Base-by-base conservation (phyloP, 768 basidiomycete species). In the Russula lepida region DNA sequence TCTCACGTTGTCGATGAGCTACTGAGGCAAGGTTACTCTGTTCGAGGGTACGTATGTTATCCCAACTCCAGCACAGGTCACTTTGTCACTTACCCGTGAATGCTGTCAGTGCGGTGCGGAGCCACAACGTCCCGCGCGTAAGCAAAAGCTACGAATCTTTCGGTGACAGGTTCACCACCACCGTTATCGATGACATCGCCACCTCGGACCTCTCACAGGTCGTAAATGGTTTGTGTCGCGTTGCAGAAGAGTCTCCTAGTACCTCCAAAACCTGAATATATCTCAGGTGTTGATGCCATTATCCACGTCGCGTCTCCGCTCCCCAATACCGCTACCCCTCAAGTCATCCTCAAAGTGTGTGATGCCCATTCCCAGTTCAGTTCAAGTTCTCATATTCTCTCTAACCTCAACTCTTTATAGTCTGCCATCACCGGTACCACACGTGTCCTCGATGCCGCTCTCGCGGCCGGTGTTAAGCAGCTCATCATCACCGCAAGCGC, bases 1-100 rank as follows among this genome's bases (percentile, higher is more conserved):
- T 58, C 67, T 1, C 65, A 69, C 41, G 62, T 71, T 19, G 58
- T 68, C 17, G 33, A 60, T 32, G 70, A 76, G 47, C 72, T 81
- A 5, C 66, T 81, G 25, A 67, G 75, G 19, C 69, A 70, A 21
- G 82, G 83, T 1, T 80, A 78, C 65, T 72, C 70, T 8, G 82
- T 84, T 43, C 72, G 77, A 64, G 82, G 78, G 76, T 71, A 46
- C 21, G 65, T 23, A 21, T n/a, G 4, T n/a, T 13, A 9, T 19
- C 35, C 15, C 3, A 15, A 71, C 30, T 64, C n/a, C n/a, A n/a
- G n/a, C n/a, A n/a, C n/a, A n/a, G n/a, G n/a, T n/a, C n/a, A n/a
- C n/a, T n/a, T n/a, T n/a, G n/a, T n/a, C n/a, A n/a, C n/a, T n/a
- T n/a, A n/a, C n/a, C n/a, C n/a, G n/a, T n/a, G n/a, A n/a, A n/a